These are phyloP conservation scores for Prototheca cutis DNA, from an alignment of 163 green algal species.

Conservation along the genomic window DNA sequence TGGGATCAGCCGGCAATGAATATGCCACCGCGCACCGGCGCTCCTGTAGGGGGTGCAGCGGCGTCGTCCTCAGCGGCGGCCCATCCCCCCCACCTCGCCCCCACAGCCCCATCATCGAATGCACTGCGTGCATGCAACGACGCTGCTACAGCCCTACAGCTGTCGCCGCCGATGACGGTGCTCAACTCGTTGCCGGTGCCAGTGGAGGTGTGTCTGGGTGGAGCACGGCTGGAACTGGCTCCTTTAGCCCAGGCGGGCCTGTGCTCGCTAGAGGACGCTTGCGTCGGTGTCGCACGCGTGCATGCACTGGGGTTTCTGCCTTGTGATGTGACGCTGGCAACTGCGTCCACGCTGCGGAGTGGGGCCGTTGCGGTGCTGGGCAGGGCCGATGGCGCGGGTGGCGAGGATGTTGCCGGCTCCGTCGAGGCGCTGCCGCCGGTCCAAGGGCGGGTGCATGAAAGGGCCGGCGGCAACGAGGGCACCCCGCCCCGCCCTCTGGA, in stretches of 20 bases:
- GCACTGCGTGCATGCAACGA: no score
- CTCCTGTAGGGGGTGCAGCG: not conserved
- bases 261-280: conserved; percentile 13
- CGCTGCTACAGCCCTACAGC: no score
- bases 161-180: conserved; percentile 39
- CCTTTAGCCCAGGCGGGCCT: conserved; percentile 8
- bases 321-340: no score
- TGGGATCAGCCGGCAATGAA: not conserved
- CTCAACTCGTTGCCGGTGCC: conserved; percentile 51
- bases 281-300: conserved; percentile 6
- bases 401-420: no score
- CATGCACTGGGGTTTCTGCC: conserved; percentile 13
- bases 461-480: no score
- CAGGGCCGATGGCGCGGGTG: no score
- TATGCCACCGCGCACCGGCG: not conserved
- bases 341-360: no score
- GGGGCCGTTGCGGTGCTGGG: no score
- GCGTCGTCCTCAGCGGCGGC: not conserved
- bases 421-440: no score
- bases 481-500: not conserved
- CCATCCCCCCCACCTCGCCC: not conserved
- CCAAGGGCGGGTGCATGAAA: no score
- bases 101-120: no score
- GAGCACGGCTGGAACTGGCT: conserved; percentile 8
- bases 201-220: conserved; percentile 19